Evolutionary conservation across 768 basidiomycete genomes (phyloP), one percentile per base, ranked within the genome.

Genomic region (Leccinum olivaceopallidum): DNA sequence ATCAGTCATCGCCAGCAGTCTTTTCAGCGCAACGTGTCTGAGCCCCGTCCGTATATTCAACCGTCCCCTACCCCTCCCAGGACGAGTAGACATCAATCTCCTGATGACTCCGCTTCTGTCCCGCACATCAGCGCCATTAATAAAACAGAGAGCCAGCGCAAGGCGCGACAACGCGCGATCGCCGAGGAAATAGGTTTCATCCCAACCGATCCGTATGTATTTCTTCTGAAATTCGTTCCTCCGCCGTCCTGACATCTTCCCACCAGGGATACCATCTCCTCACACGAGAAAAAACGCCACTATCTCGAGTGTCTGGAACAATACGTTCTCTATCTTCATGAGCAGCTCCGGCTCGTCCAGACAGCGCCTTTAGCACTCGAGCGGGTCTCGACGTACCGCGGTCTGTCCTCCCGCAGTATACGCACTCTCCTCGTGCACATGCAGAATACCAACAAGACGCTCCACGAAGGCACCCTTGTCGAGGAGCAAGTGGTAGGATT

Each of bases 291-390:
- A 67, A 90, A 90, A 65, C 76, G 89, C 3, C 81, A 86, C 65
- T 90, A 90, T 66, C 79, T 90, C 24, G 87, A 88, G 65, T 88
- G 86, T 63, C 73, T 91, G 7, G 89, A 91, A 64, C 82, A 87
- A 60, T 91, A 90, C 69, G 82, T 89, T 14, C 68, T 80, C 30
- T 89, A 84, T 65, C 76, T 90, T 12, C 87, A 88, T 62, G 79
- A 88, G 30, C 85, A 87, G 58, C 76, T 88, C 44, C 75, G 75
- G 0, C 79, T 83, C 51, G 69, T 85, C 12, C 82, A 83, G 16
- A 72, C 77, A 0, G 67, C 71, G 0, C 85, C 87, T 1, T 70
- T 78, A 1, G 65, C 75, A 0, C 72, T 89, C 26, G 80, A 85
- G 58, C 81, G 84, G 5, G 80, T 85, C 4, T 70, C 79, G 2